Evolutionary conservation across 371 early-diverging fungal species (phyloP).

Genomic region (Mucor indicus): DNA sequence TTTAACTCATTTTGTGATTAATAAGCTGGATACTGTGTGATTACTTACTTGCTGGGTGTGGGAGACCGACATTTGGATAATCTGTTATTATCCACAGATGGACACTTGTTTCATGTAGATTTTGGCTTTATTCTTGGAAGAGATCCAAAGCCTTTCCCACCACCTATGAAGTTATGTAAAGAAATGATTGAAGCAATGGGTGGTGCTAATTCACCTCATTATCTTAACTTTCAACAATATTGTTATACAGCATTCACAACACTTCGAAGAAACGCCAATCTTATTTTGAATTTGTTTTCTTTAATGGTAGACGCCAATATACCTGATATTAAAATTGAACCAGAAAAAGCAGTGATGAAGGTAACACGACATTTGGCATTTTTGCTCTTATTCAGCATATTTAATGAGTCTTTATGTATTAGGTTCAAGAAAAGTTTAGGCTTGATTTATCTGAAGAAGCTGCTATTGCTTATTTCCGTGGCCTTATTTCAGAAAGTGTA

Average conservation of each 20-base stretch:
- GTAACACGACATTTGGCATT: slow-evolving; percentile 30
- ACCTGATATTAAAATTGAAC: slow-evolving; percentile 94
- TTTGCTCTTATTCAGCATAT: neutral
- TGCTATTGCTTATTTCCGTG: slow-evolving; percentile 90
- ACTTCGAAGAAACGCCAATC: slow-evolving; percentile 87
- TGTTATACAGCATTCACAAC: slow-evolving; percentile 93
- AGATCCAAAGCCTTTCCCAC: slow-evolving; percentile 98
- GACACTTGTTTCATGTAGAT: slow-evolving; percentile 96
- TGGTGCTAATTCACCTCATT: slow-evolving; percentile 78
- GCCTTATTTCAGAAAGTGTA: slow-evolving; percentile 88
- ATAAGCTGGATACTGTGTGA: slow-evolving; percentile 95
- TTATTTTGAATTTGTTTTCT: slow-evolving; percentile 92
- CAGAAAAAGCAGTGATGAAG: slow-evolving; percentile 94
- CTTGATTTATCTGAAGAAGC: slow-evolving; percentile 92
- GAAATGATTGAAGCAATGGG: slow-evolving; percentile 99
- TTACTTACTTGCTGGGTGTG: slow-evolving; percentile 96
- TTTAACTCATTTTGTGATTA: neutral
- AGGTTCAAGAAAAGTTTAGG: slow-evolving; percentile 93
- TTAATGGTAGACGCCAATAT: slow-evolving; percentile 95
- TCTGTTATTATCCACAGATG: slow-evolving; percentile 83
- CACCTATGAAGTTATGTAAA: slow-evolving; percentile 97
- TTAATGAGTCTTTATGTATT: neutral
- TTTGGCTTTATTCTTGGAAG: slow-evolving; percentile 97
- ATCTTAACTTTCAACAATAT: slow-evolving; percentile 84
- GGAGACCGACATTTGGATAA: slow-evolving; percentile 99